Percentiles rank a stretch among this genome's conserved stretches.
phyloP scores from a whole-genome alignment of 2,329 filamentous ascomycete species.

The Penicillium sp. region DNA sequence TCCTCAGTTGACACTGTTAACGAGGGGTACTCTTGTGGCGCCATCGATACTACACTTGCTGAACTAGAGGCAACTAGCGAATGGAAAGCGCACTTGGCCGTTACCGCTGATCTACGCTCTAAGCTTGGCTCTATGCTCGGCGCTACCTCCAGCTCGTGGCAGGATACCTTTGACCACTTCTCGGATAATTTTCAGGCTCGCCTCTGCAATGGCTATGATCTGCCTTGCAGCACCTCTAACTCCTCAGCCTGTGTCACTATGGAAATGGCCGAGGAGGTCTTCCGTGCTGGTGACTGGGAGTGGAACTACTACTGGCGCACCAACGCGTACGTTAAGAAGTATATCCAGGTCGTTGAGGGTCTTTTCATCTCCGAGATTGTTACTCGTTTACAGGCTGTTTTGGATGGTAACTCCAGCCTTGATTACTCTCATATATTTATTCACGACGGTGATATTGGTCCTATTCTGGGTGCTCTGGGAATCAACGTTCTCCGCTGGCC shows the following conservation, averaged over 20 bases:
- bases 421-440: slow-evolving; percentile 39
- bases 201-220: slow-evolving; percentile 40
- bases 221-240: slow-evolving; percentile 34
- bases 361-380: slow-evolving; percentile 41
- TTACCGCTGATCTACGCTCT: slow-evolving; percentile 31
- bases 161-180: slow-evolving; percentile 40
- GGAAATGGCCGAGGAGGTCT: slow-evolving; percentile 36
- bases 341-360: slow-evolving; percentile 40
- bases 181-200: slow-evolving; percentile 43
- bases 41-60: slow-evolving; percentile 22
- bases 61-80: slow-evolving; percentile 29
- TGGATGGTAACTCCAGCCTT: slow-evolving; percentile 19
- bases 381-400: slow-evolving; percentile 30
- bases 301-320: slow-evolving; percentile 44
- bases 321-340: slow-evolving; percentile 34
- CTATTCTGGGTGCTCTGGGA: slow-evolving; percentile 35
- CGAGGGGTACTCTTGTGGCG: slow-evolving; percentile 35
- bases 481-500: slow-evolving; percentile 41
- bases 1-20: slow-evolving; percentile 38
- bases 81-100: slow-evolving; percentile 38
- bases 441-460: slow-evolving; percentile 42
- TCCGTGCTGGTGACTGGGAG: slow-evolving; percentile 44
- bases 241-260: slow-evolving; percentile 31
- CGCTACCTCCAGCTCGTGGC: slow-evolving; percentile 31
- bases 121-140: slow-evolving; percentile 34